phyloP scores from a whole-genome alignment of 768 basidiomycete species.

The Tephrocybe sp. region DNA sequence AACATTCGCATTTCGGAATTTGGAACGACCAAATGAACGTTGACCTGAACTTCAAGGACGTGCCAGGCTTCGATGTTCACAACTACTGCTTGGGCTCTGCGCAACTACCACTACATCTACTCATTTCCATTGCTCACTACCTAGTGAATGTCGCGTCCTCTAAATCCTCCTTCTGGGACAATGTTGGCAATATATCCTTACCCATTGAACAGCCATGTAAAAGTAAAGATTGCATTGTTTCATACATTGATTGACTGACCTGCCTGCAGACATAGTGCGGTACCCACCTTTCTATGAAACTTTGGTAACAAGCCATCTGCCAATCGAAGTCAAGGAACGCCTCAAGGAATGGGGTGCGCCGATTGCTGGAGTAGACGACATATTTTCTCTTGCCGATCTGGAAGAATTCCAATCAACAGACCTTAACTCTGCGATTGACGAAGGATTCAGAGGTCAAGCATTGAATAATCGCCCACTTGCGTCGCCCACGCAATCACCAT shows the following conservation, averaged over 20 bases:
- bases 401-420: constrained; percentile 44
- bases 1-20: not conserved
- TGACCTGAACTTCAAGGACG: not conserved
- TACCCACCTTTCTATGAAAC: constrained; percentile 4
- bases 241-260: not conserved
- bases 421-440: constrained; percentile 17
- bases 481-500: not conserved
- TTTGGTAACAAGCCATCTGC: not conserved
- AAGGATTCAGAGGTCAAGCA: not conserved
- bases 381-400: constrained; percentile 36
- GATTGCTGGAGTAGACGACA: constrained; percentile 30
- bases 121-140: constrained; percentile 1
- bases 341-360: constrained; percentile 42
- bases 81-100: constrained; percentile 1
- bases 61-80: constrained; percentile 8
- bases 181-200: not conserved
- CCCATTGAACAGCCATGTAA: not conserved
- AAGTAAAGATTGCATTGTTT: not conserved
- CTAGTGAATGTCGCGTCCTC: constrained; percentile 7
- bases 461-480: not conserved
- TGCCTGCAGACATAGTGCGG: constrained; percentile 9
- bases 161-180: not conserved
- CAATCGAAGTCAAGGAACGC: not conserved
- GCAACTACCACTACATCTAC: not conserved
- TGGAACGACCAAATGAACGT: not conserved